Evolutionary conservation across 768 basidiomycete genomes (phyloP).

Genomic region (Termitomyces sp.): DNA sequence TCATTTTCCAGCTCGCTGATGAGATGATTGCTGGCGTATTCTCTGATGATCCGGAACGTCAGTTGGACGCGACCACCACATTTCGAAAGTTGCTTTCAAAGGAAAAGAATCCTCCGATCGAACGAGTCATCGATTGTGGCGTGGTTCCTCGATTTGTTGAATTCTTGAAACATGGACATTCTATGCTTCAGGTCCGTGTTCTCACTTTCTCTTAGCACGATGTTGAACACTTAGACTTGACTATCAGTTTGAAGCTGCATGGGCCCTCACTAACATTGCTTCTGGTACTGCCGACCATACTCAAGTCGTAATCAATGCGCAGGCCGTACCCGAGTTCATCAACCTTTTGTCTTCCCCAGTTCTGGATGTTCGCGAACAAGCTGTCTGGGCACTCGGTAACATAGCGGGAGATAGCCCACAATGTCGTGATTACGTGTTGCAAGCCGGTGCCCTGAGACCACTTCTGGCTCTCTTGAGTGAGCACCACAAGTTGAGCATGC

Average conservation of each 20-base stretch:
- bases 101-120: slow-evolving; percentile 99
- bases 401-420: slow-evolving; percentile 98
- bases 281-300: slow-evolving; percentile 98
- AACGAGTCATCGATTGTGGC: slow-evolving; percentile 95
- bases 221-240: background rate
- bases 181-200: slow-evolving; percentile 73
- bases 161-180: slow-evolving; percentile 75
- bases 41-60: slow-evolving; percentile 85
- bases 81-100: slow-evolving; percentile 98
- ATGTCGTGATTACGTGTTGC: slow-evolving; percentile 95
- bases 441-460: slow-evolving; percentile 91
- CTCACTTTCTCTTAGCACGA: background rate
- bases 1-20: slow-evolving; percentile 58
- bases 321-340: slow-evolving; percentile 96
- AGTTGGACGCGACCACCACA: slow-evolving; percentile 95
- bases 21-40: slow-evolving; percentile 95
- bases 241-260: slow-evolving; percentile 88
- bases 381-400: slow-evolving; percentile 99
- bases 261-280: slow-evolving; percentile 97
- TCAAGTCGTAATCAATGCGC: slow-evolving; percentile 92
- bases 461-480: slow-evolving; percentile 86
- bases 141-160: slow-evolving; percentile 97
- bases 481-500: slow-evolving; percentile 98
- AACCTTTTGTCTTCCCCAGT: slow-evolving; percentile 92
- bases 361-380: slow-evolving; percentile 96